phyloP scores from a whole-genome alignment of 2,329 filamentous ascomycete genomes.

The Sordariomycetes sp. region DNA sequence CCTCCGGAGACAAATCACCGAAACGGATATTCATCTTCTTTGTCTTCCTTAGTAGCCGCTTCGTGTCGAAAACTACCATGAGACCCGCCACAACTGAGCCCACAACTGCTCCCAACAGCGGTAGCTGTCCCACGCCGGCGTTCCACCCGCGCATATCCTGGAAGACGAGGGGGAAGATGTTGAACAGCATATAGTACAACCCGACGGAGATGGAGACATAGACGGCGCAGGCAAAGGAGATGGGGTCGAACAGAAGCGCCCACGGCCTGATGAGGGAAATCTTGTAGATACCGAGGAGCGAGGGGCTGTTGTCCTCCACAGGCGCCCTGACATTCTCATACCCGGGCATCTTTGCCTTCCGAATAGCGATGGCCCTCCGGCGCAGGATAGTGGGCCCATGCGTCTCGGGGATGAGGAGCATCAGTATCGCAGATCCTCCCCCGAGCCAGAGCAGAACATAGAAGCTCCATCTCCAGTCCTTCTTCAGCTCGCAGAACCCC shows the following conservation, averaged over 20 bases:
- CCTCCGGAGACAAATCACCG: background rate
- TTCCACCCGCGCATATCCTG: background rate
- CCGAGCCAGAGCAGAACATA: background rate
- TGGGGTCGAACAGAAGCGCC: background rate
- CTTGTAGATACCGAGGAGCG: background rate
- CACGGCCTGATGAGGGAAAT: background rate
- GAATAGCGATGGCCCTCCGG: background rate
- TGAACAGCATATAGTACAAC: background rate
- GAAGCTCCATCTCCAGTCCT: background rate
- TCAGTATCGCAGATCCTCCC: background rate
- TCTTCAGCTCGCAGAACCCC: background rate
- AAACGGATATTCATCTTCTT: background rate
- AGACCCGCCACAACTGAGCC: background rate
- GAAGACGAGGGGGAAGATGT: background rate
- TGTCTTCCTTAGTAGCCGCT: background rate
- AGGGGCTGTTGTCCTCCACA: background rate
- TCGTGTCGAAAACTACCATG: background rate
- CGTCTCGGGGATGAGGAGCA: background rate
- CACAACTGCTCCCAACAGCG: background rate
- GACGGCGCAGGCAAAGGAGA: background rate
- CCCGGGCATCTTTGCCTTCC: background rate
- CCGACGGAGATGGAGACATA: background rate
- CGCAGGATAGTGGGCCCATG: background rate
- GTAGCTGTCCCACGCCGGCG: background rate
- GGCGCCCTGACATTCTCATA: background rate